A percentile compares a stretch with the other conserved stretches of the same genome.
These are phyloP conservation scores for Vaccinium darrowii DNA, from an alignment of 148 eudicot genomes.

Conservation along the genomic window DNA sequence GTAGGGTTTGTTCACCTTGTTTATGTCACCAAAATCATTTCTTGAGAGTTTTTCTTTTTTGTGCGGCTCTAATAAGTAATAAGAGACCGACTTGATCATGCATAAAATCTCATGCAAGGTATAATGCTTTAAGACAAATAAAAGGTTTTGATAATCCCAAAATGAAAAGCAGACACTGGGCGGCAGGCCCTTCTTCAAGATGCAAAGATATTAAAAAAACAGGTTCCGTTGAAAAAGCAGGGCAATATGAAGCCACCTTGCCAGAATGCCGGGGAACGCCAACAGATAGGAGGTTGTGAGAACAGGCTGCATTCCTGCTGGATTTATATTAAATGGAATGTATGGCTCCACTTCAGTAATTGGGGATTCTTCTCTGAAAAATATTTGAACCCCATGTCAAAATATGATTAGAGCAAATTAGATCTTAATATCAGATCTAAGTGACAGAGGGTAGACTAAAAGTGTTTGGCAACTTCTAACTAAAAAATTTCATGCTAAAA, in stretches of 20 bases:
- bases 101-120: not conserved
- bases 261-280: conserved; percentile 86
- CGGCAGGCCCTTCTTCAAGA: not conserved
- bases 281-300: conserved; percentile 83
- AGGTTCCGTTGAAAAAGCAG: conserved; percentile 4
- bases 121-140: not conserved
- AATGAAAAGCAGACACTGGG: not conserved
- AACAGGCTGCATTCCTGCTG: conserved; percentile 98
- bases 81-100: not conserved
- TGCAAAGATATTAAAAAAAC: conserved; percentile 5
- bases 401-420: not conserved
- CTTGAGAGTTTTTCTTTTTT: not conserved
- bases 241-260: conserved; percentile 49
- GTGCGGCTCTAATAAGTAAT: not conserved
- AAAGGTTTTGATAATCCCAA: not conserved
- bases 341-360: conserved; percentile 94
- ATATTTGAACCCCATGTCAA: conserved; percentile 19
- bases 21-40: conserved; percentile 7
- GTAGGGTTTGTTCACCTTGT: not conserved
- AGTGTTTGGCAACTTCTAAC: not conserved
- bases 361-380: conserved; percentile 71
- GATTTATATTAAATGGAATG: conserved; percentile 95
- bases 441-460: not conserved
- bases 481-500: not conserved
- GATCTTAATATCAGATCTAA: not conserved